Evolutionary conservation across 768 basidiomycete genomes (phyloP), one percentile per base, ranked within the genome.

Genomic region (Amanita fuliginea): DNA sequence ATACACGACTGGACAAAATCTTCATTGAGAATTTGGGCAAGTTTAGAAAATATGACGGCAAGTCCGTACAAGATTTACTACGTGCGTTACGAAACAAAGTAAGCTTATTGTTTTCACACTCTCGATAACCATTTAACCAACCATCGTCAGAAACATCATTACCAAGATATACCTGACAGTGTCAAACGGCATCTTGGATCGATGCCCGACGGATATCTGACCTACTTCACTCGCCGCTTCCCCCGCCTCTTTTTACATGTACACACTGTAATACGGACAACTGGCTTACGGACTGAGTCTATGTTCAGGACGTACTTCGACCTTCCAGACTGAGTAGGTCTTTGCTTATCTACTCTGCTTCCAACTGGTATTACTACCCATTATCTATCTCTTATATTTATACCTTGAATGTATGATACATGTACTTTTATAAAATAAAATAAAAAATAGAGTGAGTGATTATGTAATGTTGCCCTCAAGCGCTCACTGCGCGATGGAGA

Each of bases 11-110:
- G 40, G 94, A 98, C 69, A 89, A 83, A 57, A 69, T 83, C 10
- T 90, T 99, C 64, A 81, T 92, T 47, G 94, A 95, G 53, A 98
- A 92, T 62, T 66, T 99, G 46, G 94, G 95, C 47, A 98, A 98
- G 64, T 98, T 93, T 67, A 74, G 96, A 57, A 99, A 98, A 65
- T 99, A 99, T 60, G 91, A 98, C 60, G 90, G 87, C 16, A 72
- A 72, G 59, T 87, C 85, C 47, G 86, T 98, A 8, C 87, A 96
- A 55, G 96, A 99, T 67, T 67, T 99, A 7, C 64, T 99, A 42
- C 76, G 96, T 46, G 96, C 96, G 3, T 67, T 99, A 59, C 74
- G 96, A 55, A 99, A 98, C 64, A 98, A 99, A 77, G 93, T 91
- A 51, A 37, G 80, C 64, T 4, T 6, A 1, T 10, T 32, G 45